Evolutionary conservation across 163 green algal species (phyloP), one percentile per base, ranked within the genome.

Genomic region (Scenedesmus sp.): DNA sequence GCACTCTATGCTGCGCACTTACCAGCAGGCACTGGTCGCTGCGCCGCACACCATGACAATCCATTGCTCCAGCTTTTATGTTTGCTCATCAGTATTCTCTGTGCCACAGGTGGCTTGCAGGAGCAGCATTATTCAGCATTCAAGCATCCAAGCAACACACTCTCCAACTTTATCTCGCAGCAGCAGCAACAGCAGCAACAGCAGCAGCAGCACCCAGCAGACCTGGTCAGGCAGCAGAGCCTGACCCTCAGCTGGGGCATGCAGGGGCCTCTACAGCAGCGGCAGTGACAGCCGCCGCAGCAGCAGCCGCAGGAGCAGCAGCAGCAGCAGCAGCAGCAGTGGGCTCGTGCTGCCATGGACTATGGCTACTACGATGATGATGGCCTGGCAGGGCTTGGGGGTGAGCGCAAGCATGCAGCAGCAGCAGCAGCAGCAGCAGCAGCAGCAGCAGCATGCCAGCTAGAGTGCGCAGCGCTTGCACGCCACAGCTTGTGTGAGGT

Each of bases 361-460:
- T 59, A 59, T n/a, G 64, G 13, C 85, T 79, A 86, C n/a, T 91
- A 91, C 34, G 34, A 59, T 64, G 74, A 91, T 55, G 87, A 86
- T 15, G 87, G 87, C n/a, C 76, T 91, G 57, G 87, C 76, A 10
- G 87, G 87, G 4, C 70, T 91, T 15, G 76, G 74, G 0, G 83
- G 57, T 84, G 76, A 60, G 34, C 7, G 34, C 1, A 2, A 26
- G 2, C 62, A 70, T 23, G 12, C 62, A 70, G 62, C 18, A 18
- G 62, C 62, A 70, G 62, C 9, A 70, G 62, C 62, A 70, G 10
- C 62, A 70, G 62, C 62, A 70, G 10, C 62, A 70, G 62, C 62
- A 64, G 6, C 8, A 26, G 26, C 34, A 46, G 34, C 34, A 46
- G 34, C 34, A 46, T 46, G 34, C 0, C 34, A 46, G 34, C 34